Conservation (phyloP, 495 filamentous ascomycete species). For the Penicillium waksmanii region DNA sequence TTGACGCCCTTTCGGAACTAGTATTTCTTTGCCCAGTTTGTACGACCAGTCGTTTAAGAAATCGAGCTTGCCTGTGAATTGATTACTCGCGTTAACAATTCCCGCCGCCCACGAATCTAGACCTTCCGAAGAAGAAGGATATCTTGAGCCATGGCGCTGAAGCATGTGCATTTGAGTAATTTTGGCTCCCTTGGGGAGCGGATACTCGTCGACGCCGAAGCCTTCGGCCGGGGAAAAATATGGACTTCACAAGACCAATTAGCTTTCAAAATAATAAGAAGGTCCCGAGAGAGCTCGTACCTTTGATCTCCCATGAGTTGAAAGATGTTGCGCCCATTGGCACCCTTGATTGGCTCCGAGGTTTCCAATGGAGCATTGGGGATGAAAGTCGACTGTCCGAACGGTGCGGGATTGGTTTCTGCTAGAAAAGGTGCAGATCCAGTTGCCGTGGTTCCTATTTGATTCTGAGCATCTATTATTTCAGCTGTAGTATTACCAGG, state of each 20-base stretch:
- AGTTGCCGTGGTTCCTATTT: constrained; percentile 59
- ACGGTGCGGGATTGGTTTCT: constrained; percentile 56
- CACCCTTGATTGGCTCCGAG: constrained; percentile 55
- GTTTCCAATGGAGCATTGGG: constrained; percentile 63
- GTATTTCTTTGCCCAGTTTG: constrained; percentile 45
- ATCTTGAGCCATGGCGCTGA: constrained; percentile 48
- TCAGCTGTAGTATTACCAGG: background rate
- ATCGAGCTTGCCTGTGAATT: constrained; percentile 49
- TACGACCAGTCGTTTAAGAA: constrained; percentile 60
- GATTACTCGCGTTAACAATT: constrained; percentile 33
- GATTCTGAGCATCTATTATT: constrained; percentile 3
- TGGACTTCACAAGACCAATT: constrained; percentile 13
- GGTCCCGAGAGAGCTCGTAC: constrained; percentile 2
- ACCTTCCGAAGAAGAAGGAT: constrained; percentile 38
- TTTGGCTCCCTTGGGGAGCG: constrained; percentile 56
- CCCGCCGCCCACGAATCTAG: constrained; percentile 36
- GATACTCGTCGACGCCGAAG: constrained; percentile 60
- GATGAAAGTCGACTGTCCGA: constrained; percentile 50
- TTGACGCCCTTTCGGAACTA: constrained; percentile 55
- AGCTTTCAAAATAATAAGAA: background rate
- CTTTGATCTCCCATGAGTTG: constrained; percentile 55
- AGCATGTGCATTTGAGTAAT: constrained; percentile 58
- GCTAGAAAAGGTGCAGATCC: constrained; percentile 60
- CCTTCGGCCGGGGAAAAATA: constrained; percentile 37
- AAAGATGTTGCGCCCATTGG: constrained; percentile 56